These are phyloP conservation scores for Heteromeles arbutifolia DNA, from an alignment of 306 rosid genomes.

Conservation along the genomic window DNA sequence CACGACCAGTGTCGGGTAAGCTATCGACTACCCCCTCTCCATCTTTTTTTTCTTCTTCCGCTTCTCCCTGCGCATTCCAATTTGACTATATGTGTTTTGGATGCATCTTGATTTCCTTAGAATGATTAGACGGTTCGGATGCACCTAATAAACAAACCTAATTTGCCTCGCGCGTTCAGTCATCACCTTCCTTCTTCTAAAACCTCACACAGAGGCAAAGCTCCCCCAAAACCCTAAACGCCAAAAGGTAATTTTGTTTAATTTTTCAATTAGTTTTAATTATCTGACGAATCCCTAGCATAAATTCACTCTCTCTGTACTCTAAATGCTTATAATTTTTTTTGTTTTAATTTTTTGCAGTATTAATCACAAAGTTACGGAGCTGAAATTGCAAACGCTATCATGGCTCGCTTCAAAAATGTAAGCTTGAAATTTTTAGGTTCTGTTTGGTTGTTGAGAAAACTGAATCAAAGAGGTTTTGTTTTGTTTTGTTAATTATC, in stretches of 20 bases:
- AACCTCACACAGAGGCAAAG: no score
- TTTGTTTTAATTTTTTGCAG: background rate
- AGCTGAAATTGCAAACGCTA: background rate
- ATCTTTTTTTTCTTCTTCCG: no score
- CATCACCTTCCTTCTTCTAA: no score
- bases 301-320: background rate
- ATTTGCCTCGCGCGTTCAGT: no score
- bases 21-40: no score
- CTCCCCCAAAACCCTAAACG: background rate
- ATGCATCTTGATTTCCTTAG: no score
- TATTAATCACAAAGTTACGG: background rate
- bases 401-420: conserved; percentile 39
- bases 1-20: no score
- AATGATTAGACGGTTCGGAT: no score
- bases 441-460: conserved; percentile 11
- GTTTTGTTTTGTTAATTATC: background rate
- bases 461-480: background rate
- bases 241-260: background rate
- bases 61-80: no score
- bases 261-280: background rate
- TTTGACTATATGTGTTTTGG: no score
- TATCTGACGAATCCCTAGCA: background rate
- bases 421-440: conserved; percentile 17
- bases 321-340: background rate
- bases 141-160: no score